phyloP scores from a whole-genome alignment of 345 rosid species.

The Brassica incana region DNA sequence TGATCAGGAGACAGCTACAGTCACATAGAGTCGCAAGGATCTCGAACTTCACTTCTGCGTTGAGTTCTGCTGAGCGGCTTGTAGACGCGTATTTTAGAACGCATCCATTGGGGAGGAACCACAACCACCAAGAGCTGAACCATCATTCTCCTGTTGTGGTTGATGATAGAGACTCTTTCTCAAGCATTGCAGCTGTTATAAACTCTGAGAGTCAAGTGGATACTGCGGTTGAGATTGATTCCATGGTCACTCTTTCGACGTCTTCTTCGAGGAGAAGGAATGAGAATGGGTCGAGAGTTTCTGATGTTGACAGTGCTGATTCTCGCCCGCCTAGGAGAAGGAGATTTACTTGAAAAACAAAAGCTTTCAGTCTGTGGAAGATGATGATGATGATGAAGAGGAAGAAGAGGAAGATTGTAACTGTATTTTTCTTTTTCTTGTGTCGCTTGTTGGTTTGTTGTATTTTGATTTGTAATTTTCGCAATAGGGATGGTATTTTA shows the following conservation, averaged over 20 bases:
- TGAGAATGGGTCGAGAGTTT: slow-evolving; percentile 62
- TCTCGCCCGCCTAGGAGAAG: slow-evolving; percentile 87
- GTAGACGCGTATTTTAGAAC: slow-evolving; percentile 57
- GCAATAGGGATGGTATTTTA: slow-evolving; percentile 28
- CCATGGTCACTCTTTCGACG: slow-evolving; percentile 77
- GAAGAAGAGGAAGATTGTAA: slow-evolving; percentile 19
- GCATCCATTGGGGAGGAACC: slow-evolving; percentile 58
- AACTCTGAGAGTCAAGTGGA: slow-evolving; percentile 86
- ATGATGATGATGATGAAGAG: slow-evolving; percentile 14
- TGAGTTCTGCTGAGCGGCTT: slow-evolving; percentile 58
- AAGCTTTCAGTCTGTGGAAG: slow-evolving; percentile 18
- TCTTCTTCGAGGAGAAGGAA: slow-evolving; percentile 79
- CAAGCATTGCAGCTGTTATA: slow-evolving; percentile 83
- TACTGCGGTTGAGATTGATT: slow-evolving; percentile 83
- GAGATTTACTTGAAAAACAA: slow-evolving; percentile 49
- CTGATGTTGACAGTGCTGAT: slow-evolving; percentile 80
- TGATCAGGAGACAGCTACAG: slow-evolving; percentile 61
- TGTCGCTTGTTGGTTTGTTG: slow-evolving; percentile 37
- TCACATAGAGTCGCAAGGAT: slow-evolving; percentile 54
- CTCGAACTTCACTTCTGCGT: slow-evolving; percentile 50
- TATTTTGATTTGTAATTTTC: slow-evolving; percentile 29
- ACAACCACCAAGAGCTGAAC: slow-evolving; percentile 47
- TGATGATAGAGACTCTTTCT: slow-evolving; percentile 90
- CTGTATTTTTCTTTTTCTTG: slow-evolving; percentile 20
- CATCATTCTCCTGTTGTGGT: slow-evolving; percentile 52